Evolutionary conservation across 1,284 basidiomycete species (phyloP), one percentile per base, ranked within the genome.

Genomic region (Trametes sp.): DNA sequence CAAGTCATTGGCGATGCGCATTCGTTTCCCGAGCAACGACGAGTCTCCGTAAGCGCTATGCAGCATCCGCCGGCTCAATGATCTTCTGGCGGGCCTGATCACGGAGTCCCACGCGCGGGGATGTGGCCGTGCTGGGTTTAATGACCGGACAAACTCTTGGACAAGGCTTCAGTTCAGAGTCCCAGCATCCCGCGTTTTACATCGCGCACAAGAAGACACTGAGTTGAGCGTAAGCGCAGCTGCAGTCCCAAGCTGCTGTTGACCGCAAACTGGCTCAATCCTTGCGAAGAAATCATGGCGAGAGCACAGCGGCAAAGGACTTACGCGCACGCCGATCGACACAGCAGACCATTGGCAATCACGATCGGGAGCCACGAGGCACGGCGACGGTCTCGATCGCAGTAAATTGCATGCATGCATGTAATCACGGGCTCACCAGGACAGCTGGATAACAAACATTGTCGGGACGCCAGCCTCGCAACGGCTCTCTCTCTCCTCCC

Each of bases 121-220:
- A 42, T 41, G 26, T 53, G 24, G 52, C 52, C 52, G 52, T n/a
- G 36, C 52, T 41, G 24, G 36, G 29, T n/a, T 31, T 31, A 48
- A 49, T 49, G 48, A 31, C 24, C 19, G 48, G 38, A 19, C 38
- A 8, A n/a, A 33, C 11, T 41, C 19, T 8, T 41, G 38, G 6
- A 33, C 11, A 33, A 6, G 19, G 38, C 38, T 41, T 41, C 14
- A 41, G 16, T 41, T 41, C 38, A 4, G 14, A 4, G n/a, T n/a
- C n/a, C n/a, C n/a, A n/a, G n/a, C n/a, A n/a, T n/a, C n/a, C n/a
- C n/a, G n/a, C n/a, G n/a, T n/a, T n/a, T n/a, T n/a, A n/a, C n/a
- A n/a, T n/a, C n/a, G n/a, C n/a, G n/a, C n/a, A n/a, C n/a, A n/a
- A n/a, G n/a, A n/a, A n/a, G n/a, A n/a, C n/a, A n/a, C n/a, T n/a